Evolutionary conservation across 2,329 filamentous ascomycete species (phyloP), one percentile per base, ranked within the genome.

Genomic region (Truncatella angustata): DNA sequence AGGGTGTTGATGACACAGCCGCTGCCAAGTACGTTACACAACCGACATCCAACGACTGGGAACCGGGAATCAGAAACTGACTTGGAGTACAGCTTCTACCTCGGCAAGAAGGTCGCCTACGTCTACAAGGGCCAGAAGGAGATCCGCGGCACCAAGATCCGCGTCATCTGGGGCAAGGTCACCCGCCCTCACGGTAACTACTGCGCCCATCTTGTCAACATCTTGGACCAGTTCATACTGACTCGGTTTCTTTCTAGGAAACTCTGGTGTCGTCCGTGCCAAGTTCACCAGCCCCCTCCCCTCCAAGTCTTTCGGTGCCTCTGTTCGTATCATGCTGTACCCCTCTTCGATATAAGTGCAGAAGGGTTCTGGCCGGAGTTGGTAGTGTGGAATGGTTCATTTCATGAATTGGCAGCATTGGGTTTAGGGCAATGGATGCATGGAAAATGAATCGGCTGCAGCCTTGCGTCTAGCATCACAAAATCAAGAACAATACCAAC

Each of bases 91-190:
- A 83, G 80, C 80, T 97, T 97, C 89, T 99, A 99, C 83, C 82
- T 91, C 64, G 94, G 94, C 80, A 99, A 99, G 89, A 92, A 92
- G 82, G 86, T 97, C 75, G 94, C 94, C 75, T 99, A 91, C 78
- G 91, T 99, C 78, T 99, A 97, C 86, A 91, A 92, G 73, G 93
- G 87, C 68, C 87, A 90, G 79, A 92, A 87, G 80, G 91, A 96
- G 83, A 84, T 96, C 72, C 90, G 93, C 70, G 94, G 94, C 74
- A 93, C 91, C 76, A 97, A 97, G 88, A 95, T 97, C 80, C 87
- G 93, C 73, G 88, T 97, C 68, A 97, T 97, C 82, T 97, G 92
- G 91, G 93, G 93, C 82, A 97, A 96, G 84, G 88, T 97, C 74
- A 96, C 91, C 74, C 84, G 91, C 73, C 87, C 91, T 74, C 93